These are phyloP conservation scores for Perilla frutescens DNA, from an alignment of 257 asterid genomes.

Conservation along the genomic window DNA sequence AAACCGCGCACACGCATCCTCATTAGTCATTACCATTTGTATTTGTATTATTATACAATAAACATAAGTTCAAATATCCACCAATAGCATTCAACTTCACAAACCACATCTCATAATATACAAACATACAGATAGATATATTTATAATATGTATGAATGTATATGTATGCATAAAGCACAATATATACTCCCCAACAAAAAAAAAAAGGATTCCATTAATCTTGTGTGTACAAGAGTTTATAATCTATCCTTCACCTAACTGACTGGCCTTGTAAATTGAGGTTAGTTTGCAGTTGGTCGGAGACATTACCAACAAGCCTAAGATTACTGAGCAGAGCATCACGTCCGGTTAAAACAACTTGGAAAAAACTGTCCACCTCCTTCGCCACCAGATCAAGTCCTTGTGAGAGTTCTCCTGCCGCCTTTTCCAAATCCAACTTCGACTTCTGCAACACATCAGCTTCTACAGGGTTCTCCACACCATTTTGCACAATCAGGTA, in stretches of 20 bases:
- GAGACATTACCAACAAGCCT: constrained; percentile 60
- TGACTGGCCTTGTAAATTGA: constrained; percentile 44
- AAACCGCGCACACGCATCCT: not conserved
- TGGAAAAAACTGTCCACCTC: constrained; percentile 78
- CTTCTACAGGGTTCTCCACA: constrained; percentile 35
- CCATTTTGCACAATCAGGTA: constrained; percentile 62
- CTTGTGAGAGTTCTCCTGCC: constrained; percentile 50
- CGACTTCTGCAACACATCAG: constrained; percentile 41
- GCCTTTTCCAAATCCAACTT: constrained; percentile 50
- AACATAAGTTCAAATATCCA: constrained; percentile 23
- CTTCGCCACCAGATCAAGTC: constrained; percentile 63
- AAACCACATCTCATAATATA: constrained; percentile 33
- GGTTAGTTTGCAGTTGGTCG: constrained; percentile 35
- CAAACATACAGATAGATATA: not conserved
- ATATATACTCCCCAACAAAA: constrained; percentile 32
- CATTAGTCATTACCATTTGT: not conserved
- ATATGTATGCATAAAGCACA: not conserved
- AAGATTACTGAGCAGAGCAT: constrained; percentile 78
- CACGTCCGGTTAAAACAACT: constrained; percentile 75
- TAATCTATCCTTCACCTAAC: constrained; percentile 50
- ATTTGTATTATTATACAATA: not conserved
- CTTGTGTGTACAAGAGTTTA: constrained; percentile 28
- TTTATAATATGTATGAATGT: not conserved
- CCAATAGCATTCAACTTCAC: not conserved
- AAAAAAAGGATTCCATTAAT: constrained; percentile 25